phyloP scores from a whole-genome alignment of 2,329 filamentous ascomycete genomes.

The Metarhizium sp. region DNA sequence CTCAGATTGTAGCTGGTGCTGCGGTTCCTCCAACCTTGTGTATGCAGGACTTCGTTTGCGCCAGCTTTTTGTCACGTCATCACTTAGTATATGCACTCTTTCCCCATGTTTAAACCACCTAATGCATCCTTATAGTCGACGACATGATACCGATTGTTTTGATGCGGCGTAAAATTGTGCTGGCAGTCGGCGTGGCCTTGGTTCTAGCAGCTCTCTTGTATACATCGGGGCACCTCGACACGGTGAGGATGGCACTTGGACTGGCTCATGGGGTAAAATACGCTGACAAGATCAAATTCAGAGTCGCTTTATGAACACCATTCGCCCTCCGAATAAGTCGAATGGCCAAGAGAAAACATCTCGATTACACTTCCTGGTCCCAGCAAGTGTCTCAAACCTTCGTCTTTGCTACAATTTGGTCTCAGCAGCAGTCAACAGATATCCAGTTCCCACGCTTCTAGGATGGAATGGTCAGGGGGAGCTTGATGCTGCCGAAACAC shows the following conservation, averaged over 20 bases:
- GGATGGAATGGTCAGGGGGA: slow-evolving; percentile 27
- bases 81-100: neutral
- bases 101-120: neutral
- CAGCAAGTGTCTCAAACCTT: slow-evolving; percentile 26
- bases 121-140: neutral
- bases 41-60: neutral
- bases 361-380: slow-evolving; percentile 27
- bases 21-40: neutral
- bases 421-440: slow-evolving; percentile 27
- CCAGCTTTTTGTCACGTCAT: neutral
- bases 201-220: neutral
- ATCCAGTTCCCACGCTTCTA: slow-evolving; percentile 27
- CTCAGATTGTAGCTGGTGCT: no score
- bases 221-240: neutral
- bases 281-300: neutral
- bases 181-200: slow-evolving; percentile 2
- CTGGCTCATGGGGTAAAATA: neutral
- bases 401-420: slow-evolving; percentile 29
- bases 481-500: slow-evolving; percentile 24
- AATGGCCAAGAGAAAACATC: slow-evolving; percentile 13
- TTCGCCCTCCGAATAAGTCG: neutral
- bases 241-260: neutral
- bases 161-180: slow-evolving; percentile 1
- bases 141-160: neutral
- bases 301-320: neutral